phyloP scores from a whole-genome alignment of 257 asterid genomes.

The Solanum pennellii region DNA sequence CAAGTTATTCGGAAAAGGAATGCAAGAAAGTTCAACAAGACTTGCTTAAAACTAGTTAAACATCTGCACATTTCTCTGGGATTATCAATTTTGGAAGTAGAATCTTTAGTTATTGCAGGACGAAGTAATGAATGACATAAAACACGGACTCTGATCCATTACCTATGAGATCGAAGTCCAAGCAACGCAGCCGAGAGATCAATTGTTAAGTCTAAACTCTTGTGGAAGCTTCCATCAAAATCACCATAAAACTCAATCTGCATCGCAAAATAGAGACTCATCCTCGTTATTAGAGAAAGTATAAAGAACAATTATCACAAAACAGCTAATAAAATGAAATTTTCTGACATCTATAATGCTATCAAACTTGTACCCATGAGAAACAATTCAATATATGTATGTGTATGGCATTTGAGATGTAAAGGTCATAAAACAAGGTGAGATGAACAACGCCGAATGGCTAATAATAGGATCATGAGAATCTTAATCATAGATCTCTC shows the following conservation, averaged over 20 bases:
- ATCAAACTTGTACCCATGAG: not conserved
- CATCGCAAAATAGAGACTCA: not conserved
- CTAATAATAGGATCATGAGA: not conserved
- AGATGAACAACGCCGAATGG: not conserved
- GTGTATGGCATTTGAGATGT: not conserved
- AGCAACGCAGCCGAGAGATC: slow-evolving; percentile 82
- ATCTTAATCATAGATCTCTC: not conserved
- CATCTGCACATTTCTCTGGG: not conserved
- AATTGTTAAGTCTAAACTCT: slow-evolving; percentile 58
- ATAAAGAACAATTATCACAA: not conserved
- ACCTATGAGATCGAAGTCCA: slow-evolving; percentile 89
- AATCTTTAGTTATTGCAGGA: not conserved
- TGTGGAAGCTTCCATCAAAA: slow-evolving; percentile 93
- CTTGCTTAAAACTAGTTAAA: not conserved
- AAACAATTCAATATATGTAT: not conserved
- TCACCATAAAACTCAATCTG: slow-evolving; percentile 97
- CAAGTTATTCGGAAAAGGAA: not conserved
- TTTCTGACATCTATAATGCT: not conserved
- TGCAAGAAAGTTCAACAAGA: not conserved
- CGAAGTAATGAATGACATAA: not conserved
- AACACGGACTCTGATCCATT: not conserved
- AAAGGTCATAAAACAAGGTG: not conserved
- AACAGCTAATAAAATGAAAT: not conserved
- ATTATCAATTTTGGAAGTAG: not conserved
- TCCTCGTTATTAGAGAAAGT: not conserved